Evolutionary conservation across 371 early-diverging fungal genomes (phyloP), one percentile per base, ranked within the genome.

Genomic region (Apophysomyces sp.): DNA sequence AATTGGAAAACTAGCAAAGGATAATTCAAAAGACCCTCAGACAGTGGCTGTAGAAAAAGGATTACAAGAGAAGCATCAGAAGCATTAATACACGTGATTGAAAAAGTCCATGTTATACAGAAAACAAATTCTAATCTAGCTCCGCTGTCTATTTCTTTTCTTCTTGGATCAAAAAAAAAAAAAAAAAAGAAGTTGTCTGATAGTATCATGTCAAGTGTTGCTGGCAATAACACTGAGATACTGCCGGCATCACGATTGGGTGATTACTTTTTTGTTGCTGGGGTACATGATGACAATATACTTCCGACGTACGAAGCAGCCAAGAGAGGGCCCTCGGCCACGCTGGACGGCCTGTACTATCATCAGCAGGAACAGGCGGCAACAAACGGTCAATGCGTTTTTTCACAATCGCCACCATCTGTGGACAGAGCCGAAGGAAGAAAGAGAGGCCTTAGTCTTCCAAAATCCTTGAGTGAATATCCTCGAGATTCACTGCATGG

Each of bases 181-280:
- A n/a, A n/a, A n/a, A n/a, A n/a, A n/a, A n/a, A n/a, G n/a, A n/a
- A n/a, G n/a, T n/a, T 34, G 13, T 34, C 8, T 34, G 4, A 34
- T 34, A 34, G n/a, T 13, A 34, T 11, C 18, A 41, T 44, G 49
- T n/a, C 49, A n/a, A 44, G 27, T 44, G 21, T n/a, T 24, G 49
- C 49, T 44, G 49, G 49, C 2, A 16, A 44, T 9, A 16, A 44
- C 21, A 21, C 1, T 4, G 49, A 44, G 16, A 11, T 16, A 16
- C 16, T 34, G 34, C 54, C 66, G 13, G 61, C 62, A 37, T 60
- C 69, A 44, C 58, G 67, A 36, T 54, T 81, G 27, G 81, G 76
- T 28, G 81, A 81, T 44, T 81, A 81, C 53, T 81, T 81, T 34
- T 81, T 77, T 69, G 74, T 81, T 11, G 76, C 76, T 13, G 81